Percentiles rank a stretch among this genome's conserved stretches.
These are phyloP conservation scores for Ottelia alismoides DNA, from an alignment of 106 monocot genomes.

Conservation along the genomic window DNA sequence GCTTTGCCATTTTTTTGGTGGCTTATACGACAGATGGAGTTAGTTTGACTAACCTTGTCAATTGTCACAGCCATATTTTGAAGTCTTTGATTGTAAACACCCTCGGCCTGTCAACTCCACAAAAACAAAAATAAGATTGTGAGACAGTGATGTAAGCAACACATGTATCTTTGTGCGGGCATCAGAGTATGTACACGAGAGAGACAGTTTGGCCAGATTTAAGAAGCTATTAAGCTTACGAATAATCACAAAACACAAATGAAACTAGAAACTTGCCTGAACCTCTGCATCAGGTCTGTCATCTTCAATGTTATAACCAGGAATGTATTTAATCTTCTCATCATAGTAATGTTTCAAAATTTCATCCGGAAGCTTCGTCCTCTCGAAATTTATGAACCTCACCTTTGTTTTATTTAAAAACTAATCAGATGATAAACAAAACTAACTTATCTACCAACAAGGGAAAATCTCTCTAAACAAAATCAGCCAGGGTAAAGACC, in stretches of 20 bases:
- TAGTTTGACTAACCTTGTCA: conserved; percentile 78
- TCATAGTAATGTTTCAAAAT: conserved; percentile 87
- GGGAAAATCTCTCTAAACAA: too few relatives aligned
- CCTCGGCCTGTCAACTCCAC: conserved; percentile 56
- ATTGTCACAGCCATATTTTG: conserved; percentile 85
- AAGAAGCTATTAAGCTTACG: too few relatives aligned
- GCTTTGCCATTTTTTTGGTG: too few relatives aligned
- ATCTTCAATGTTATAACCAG: conserved; percentile 62
- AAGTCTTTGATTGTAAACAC: conserved; percentile 84
- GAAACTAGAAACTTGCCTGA: conserved; percentile 31
- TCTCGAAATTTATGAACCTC: conserved; percentile 91
- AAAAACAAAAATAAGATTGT: not conserved
- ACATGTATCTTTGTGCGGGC: too few relatives aligned
- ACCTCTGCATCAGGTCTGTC: conserved; percentile 85
- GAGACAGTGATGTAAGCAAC: not conserved
- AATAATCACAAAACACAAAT: not conserved
- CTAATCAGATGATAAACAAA: not conserved
- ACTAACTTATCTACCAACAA: too few relatives aligned
- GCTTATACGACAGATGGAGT: too few relatives aligned
- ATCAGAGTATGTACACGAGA: too few relatives aligned
- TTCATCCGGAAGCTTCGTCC: conserved; percentile 78
- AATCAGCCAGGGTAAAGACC: too few relatives aligned
- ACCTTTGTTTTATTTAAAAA: conserved; percentile 36
- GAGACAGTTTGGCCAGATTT: too few relatives aligned
- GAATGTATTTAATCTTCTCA: conserved; percentile 86